A percentile compares a stretch with the other conserved stretches of the same genome.
These are phyloP conservation scores for Coniochaeta hoffmannii DNA, from an alignment of 2,329 filamentous ascomycete species.

Conservation along the genomic window DNA sequence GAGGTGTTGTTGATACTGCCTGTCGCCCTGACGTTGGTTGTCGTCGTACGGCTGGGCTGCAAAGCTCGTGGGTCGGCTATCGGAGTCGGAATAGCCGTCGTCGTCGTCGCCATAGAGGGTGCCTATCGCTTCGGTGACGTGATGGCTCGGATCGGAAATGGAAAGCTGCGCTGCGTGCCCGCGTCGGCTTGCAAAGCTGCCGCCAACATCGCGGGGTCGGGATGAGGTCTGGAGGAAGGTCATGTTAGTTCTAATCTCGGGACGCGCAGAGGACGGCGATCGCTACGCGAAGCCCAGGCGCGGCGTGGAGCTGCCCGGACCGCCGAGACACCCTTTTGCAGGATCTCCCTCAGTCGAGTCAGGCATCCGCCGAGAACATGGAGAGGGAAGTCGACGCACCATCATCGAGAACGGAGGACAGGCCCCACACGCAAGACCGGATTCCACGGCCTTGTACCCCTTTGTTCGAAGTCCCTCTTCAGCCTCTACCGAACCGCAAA, in stretches of 20 bases:
- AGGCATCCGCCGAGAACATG: slow-evolving; percentile 1
- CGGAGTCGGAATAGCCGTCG: slow-evolving; percentile 46
- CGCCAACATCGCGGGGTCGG: slow-evolving; percentile 48
- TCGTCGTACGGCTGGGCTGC: slow-evolving; percentile 51
- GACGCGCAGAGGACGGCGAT: slow-evolving; percentile 2
- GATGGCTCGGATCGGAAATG: slow-evolving; percentile 83
- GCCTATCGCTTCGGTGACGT: slow-evolving; percentile 90
- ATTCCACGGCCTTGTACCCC: slow-evolving; percentile 13
- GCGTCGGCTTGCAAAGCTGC: slow-evolving; percentile 50
- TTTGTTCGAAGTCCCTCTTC: slow-evolving; percentile 1
- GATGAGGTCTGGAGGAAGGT: slow-evolving; percentile 43
- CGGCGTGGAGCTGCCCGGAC: neutral
- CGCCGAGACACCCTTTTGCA: slow-evolving; percentile 4
- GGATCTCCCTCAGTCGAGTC: slow-evolving; percentile 1
- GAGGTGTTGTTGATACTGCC: slow-evolving; percentile 22
- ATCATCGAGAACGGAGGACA: slow-evolving; percentile 36
- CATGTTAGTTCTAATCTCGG: neutral
- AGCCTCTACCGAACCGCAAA: neutral
- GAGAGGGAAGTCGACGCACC: slow-evolving; percentile 33
- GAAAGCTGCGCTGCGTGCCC: slow-evolving; percentile 52
- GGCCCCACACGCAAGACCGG: slow-evolving; percentile 29
- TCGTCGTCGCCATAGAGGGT: slow-evolving; percentile 79
- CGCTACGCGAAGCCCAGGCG: neutral
- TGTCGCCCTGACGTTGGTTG: slow-evolving; percentile 29
- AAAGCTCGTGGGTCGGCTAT: slow-evolving; percentile 66